A percentile compares a stretch with the other conserved stretches of the same genome.
phyloP scores from a whole-genome alignment of 371 early-diverging fungal species.

The Dinochytrium kinnereticum region DNA sequence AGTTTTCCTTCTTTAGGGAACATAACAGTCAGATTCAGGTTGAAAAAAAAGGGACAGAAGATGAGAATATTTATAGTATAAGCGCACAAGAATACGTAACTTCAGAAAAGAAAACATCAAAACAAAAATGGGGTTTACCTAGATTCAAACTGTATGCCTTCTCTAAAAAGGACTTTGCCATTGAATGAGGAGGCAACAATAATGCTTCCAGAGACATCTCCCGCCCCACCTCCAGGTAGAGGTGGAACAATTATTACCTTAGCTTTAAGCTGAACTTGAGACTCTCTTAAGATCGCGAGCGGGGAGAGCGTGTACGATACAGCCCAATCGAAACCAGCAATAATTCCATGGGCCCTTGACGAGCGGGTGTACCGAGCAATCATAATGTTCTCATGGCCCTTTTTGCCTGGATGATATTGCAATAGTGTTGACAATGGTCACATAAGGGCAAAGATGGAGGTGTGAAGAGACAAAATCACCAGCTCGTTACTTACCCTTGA shows the following conservation, averaged over 20 bases:
- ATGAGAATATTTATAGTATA: too few species aligned
- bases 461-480: background rate
- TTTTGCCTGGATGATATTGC: background rate
- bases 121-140: background rate
- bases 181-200: background rate
- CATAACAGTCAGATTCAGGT: too few species aligned
- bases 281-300: background rate
- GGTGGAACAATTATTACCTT: background rate
- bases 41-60: background rate
- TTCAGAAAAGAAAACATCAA: background rate
- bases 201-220: background rate
- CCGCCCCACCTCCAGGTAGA: background rate
- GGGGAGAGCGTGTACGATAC: background rate
- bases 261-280: conserved; percentile 1
- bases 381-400: conserved; percentile 1
- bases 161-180: background rate
- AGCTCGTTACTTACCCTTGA: background rate
- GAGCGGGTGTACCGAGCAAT: conserved; percentile 6
- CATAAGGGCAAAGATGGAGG: background rate
- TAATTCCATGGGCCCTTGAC: background rate
- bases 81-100: background rate
- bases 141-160: background rate
- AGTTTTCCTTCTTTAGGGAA: background rate
- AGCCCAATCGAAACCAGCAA: conserved; percentile 11
- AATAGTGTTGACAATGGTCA: too few species aligned